Evolutionary conservation across 2,329 filamentous ascomycete species (phyloP).

Genomic region (Monosporascus sp.): DNA sequence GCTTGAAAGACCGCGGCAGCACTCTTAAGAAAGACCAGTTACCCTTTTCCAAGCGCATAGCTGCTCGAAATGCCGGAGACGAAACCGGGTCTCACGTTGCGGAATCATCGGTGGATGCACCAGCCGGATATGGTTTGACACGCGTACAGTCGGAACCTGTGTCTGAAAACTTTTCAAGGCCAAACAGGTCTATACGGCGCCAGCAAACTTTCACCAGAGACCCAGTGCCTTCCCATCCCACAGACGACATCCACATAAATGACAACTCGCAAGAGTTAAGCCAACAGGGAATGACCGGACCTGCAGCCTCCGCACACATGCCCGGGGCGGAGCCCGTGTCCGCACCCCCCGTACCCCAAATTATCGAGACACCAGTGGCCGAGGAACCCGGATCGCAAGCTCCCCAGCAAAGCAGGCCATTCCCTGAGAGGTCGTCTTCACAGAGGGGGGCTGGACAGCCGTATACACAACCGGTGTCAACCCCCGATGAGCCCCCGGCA

Average conservation of each 20-base stretch:
- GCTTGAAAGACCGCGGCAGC: slow-evolving; percentile 78
- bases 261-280: slow-evolving; percentile 35
- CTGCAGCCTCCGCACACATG: slow-evolving; percentile 13
- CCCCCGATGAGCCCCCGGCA: slow-evolving; percentile 39
- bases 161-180: slow-evolving; percentile 59
- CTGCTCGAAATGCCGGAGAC: slow-evolving; percentile 54
- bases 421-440: slow-evolving; percentile 51
- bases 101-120: slow-evolving; percentile 38
- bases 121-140: slow-evolving; percentile 47
- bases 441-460: slow-evolving; percentile 38
- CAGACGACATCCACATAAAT: slow-evolving; percentile 46
- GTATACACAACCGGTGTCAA: slow-evolving; percentile 40
- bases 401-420: slow-evolving; percentile 28
- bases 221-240: slow-evolving; percentile 13
- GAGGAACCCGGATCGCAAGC: slow-evolving; percentile 23
- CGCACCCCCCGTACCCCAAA: slow-evolving; percentile 44
- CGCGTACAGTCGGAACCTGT: slow-evolving; percentile 68
- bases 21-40: slow-evolving; percentile 74
- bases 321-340: slow-evolving; percentile 15
- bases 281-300: slow-evolving; percentile 15
- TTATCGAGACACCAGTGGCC: slow-evolving; percentile 59
- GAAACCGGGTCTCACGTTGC: slow-evolving; percentile 33
- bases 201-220: slow-evolving; percentile 47
- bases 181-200: slow-evolving; percentile 42
- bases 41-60: slow-evolving; percentile 68